Evolutionary conservation across 2,329 filamentous ascomycete genomes (phyloP).

Genomic region (Colletotrichum spaethianum): DNA sequence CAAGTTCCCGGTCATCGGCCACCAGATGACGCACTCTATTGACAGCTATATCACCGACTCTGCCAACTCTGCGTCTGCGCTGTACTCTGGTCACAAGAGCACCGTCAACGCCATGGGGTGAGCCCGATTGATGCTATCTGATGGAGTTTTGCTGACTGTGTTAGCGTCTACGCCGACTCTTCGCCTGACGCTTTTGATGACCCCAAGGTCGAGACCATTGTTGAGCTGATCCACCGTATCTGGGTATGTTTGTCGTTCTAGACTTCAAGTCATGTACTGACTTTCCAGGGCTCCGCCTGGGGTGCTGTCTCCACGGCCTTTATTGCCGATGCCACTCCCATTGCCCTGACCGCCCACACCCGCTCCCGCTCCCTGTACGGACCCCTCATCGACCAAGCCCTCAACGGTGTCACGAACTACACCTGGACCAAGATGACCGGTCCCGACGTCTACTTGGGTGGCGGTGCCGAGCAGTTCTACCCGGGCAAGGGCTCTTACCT

Average conservation of each 20-base stretch:
- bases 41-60: slow-evolving; percentile 90
- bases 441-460: slow-evolving; percentile 86
- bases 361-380: slow-evolving; percentile 78
- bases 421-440: slow-evolving; percentile 83
- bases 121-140: slow-evolving; percentile 23
- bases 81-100: slow-evolving; percentile 88
- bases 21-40: slow-evolving; percentile 91
- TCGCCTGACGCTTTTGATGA: slow-evolving; percentile 82
- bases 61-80: slow-evolving; percentile 85
- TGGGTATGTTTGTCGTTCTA: slow-evolving; percentile 64
- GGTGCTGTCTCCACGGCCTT: slow-evolving; percentile 84
- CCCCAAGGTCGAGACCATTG: slow-evolving; percentile 88
- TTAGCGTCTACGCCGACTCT: slow-evolving; percentile 81
- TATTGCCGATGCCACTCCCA: slow-evolving; percentile 86
- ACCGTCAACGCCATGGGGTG: slow-evolving; percentile 85
- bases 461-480: slow-evolving; percentile 86
- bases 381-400: slow-evolving; percentile 80
- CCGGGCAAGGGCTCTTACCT: slow-evolving; percentile 75
- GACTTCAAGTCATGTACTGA: background rate
- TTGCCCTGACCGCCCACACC: slow-evolving; percentile 81
- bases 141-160: slow-evolving; percentile 2
- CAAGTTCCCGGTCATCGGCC: slow-evolving; percentile 86
- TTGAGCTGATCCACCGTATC: slow-evolving; percentile 81
- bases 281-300: slow-evolving; percentile 65
- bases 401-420: slow-evolving; percentile 84